A percentile compares a stretch with the other conserved stretches of the same genome.
These are phyloP conservation scores for Ambrosiella beaveri DNA, from an alignment of 2,329 filamentous ascomycete species.

Conservation along the genomic window DNA sequence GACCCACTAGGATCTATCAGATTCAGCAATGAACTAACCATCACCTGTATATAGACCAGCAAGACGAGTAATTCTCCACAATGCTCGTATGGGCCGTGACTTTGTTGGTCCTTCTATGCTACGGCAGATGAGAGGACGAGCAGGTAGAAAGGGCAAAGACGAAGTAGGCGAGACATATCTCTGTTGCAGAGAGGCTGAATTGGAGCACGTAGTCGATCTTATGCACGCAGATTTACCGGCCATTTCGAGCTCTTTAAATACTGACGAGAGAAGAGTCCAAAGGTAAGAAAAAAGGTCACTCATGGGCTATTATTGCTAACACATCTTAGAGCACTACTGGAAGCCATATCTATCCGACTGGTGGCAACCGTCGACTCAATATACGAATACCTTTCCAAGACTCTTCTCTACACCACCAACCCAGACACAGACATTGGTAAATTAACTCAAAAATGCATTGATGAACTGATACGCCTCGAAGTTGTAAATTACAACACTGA, in stretches of 20 bases:
- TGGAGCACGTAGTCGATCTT: conserved; percentile 52
- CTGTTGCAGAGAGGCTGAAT: conserved; percentile 50
- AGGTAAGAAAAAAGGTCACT: conserved; percentile 24
- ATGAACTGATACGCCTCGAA: conserved; percentile 35
- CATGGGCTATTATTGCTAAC: conserved; percentile 3
- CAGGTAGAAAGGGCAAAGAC: conserved; percentile 63
- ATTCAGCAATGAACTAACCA: background rate
- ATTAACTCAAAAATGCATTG: conserved; percentile 41
- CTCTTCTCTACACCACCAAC: conserved; percentile 44
- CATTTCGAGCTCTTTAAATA: conserved; percentile 49
- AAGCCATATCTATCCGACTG: conserved; percentile 50
- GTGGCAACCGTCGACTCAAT: conserved; percentile 48
- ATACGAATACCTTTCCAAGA: conserved; percentile 50
- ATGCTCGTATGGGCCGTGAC: conserved; percentile 58
- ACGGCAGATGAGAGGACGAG: conserved; percentile 64
- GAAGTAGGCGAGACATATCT: conserved; percentile 62
- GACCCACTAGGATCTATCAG: background rate
- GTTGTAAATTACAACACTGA: conserved; percentile 29
- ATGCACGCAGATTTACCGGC: conserved; percentile 56
- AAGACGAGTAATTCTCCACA: conserved; percentile 57
- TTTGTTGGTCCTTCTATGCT: conserved; percentile 65
- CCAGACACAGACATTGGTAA: conserved; percentile 30
- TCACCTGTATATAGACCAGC: conserved; percentile 29
- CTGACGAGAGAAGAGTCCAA: conserved; percentile 50
- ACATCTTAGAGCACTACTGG: conserved; percentile 44